Evolutionary conservation across 169 alveolate species (phyloP).

Genomic region (Blepharisma undulans): DNA sequence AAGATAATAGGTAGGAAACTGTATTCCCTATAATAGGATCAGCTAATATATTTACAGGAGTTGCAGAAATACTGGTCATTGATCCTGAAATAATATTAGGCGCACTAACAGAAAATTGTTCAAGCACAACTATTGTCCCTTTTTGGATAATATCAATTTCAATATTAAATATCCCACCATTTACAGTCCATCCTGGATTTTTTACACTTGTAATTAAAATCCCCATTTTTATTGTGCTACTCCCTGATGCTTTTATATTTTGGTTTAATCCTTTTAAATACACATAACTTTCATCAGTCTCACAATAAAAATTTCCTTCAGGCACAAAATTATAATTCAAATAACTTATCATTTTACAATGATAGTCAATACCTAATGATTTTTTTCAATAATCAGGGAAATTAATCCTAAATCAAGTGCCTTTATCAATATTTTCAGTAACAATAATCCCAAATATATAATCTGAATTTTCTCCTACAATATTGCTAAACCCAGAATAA

Average conservation of each 20-base stretch:
- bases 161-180: not conserved
- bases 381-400: not conserved
- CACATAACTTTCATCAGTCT: not conserved
- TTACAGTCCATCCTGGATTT: not conserved
- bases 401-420: not conserved
- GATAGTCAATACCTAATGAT: not conserved
- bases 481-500: not conserved
- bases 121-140: not conserved
- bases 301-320: not conserved
- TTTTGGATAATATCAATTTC: not conserved
- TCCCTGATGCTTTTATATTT: not conserved
- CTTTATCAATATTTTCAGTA: not conserved
- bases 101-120: not conserved
- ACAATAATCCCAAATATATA: not conserved
- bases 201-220: not conserved
- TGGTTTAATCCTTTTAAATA: not conserved
- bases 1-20: not conserved
- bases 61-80: not conserved
- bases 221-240: not conserved
- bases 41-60: not conserved
- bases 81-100: not conserved
- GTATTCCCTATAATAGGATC: not conserved
- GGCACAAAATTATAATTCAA: not conserved
- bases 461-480: not conserved
- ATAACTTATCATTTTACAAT: not conserved